A percentile compares a stretch with the other conserved stretches of the same genome.
Evolutionary conservation across 768 basidiomycete species (phyloP).

Genomic region (Paxillus ammoniavirescens): DNA sequence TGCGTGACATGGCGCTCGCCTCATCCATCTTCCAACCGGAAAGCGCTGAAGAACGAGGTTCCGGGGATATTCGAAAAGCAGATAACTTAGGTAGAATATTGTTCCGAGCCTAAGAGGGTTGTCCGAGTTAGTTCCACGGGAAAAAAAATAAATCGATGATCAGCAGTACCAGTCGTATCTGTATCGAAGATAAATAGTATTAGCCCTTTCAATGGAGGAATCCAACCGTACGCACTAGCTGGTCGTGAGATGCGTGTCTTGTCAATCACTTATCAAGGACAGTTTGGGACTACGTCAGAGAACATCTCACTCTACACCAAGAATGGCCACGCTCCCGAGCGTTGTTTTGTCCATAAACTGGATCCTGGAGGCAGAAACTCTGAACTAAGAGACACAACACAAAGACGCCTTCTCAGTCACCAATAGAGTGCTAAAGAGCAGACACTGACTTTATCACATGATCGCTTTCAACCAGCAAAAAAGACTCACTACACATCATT

Average conservation of each 20-base stretch:
- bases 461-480: not conserved
- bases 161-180: slow-evolving; percentile 65
- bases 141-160: not conserved
- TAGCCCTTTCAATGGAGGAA: not conserved
- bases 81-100: slow-evolving; percentile 70
- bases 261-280: slow-evolving; percentile 33
- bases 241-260: slow-evolving; percentile 59
- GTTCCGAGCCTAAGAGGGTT: slow-evolving; percentile 59
- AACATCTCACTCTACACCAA: slow-evolving; percentile 59
- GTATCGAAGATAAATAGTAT: not conserved
- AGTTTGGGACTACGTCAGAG: not conserved
- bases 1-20: slow-evolving; percentile 35
- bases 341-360: slow-evolving; percentile 82
- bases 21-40: slow-evolving; percentile 82
- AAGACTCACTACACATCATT: slow-evolving; percentile 65
- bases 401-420: slow-evolving; percentile 24
- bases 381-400: not conserved
- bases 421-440: slow-evolving; percentile 49
- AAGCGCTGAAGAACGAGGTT: slow-evolving; percentile 72
- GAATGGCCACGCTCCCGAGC: slow-evolving; percentile 62
- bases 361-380: slow-evolving; percentile 41
- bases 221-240: slow-evolving; percentile 49
- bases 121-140: not conserved
- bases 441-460: not conserved
- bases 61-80: slow-evolving; percentile 72